Evolutionary conservation across 257 asterid species (phyloP).

Genomic region (Nicotiana otophora): DNA sequence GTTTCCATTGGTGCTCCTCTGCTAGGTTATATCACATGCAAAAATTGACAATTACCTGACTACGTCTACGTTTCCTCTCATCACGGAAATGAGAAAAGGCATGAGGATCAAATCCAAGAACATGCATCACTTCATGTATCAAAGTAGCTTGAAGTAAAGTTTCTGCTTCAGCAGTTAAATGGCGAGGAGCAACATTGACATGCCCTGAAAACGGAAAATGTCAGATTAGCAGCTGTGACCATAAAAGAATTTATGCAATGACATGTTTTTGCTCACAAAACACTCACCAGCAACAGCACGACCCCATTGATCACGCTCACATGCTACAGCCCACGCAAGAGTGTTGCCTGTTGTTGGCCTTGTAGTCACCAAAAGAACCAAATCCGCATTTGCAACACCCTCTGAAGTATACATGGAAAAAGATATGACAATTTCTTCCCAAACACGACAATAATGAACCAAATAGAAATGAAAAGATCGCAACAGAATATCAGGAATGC

Average conservation of each 20-base stretch:
- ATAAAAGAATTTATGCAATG: too few species aligned
- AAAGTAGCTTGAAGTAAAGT: conserved; percentile 87
- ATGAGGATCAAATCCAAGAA: conserved; percentile 95
- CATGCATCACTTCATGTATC: conserved; percentile 94
- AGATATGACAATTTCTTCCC: background rate
- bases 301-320: conserved; percentile 99
- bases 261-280: conserved; percentile 10
- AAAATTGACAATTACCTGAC: conserved; percentile 42
- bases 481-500: conserved; percentile 7
- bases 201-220: conserved; percentile 52
- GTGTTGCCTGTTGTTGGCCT: conserved; percentile 96
- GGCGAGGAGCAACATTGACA: conserved; percentile 98
- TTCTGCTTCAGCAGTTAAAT: conserved; percentile 97
- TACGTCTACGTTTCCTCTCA: conserved; percentile 86
- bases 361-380: conserved; percentile 92
- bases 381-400: conserved; percentile 90
- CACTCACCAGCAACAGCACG: conserved; percentile 92
- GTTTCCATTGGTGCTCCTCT: background rate
- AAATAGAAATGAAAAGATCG: background rate
- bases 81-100: conserved; percentile 95
- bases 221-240: background rate
- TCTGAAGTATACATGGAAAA: conserved; percentile 31
- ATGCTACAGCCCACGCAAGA: conserved; percentile 98
- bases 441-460: background rate
- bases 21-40: background rate